phyloP scores from a whole-genome alignment of 2,329 filamentous ascomycete genomes.

The Ceratocystis cubensis region DNA sequence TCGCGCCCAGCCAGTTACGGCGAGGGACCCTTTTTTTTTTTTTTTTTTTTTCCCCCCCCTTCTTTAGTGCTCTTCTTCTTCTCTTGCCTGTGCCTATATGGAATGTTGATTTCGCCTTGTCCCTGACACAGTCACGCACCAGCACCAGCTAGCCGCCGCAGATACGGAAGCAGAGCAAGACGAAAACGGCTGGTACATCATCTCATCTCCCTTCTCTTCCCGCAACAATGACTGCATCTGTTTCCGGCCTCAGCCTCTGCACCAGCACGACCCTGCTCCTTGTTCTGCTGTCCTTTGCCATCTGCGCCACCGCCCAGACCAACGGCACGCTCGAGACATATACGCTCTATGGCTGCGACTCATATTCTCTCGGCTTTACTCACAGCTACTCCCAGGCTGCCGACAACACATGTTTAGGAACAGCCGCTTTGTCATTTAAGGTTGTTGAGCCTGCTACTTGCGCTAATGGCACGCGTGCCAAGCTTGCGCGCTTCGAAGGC shows the following conservation, averaged over 20 bases:
- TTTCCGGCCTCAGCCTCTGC: neutral
- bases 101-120: neutral
- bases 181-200: neutral
- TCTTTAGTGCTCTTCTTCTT: neutral
- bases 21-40: neutral
- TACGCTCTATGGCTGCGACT: conserved; percentile 19
- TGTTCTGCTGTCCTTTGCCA: neutral
- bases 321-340: conserved; percentile 21
- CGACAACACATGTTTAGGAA: conserved; percentile 20
- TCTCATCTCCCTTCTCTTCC: neutral
- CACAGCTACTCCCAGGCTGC: conserved; percentile 18
- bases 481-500: conserved; percentile 22
- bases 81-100: neutral
- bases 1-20: neutral
- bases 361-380: conserved; percentile 13
- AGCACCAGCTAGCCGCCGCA: neutral
- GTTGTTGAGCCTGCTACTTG: conserved; percentile 19
- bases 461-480: conserved; percentile 22
- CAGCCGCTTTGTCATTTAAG: conserved; percentile 20
- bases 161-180: neutral
- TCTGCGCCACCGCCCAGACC: conserved; percentile 12
- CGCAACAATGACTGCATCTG: neutral
- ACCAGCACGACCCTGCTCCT: neutral
- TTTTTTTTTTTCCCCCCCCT: neutral
- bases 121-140: neutral